phyloP scores from a whole-genome alignment of 768 basidiomycete species.

The Xerocomellus intermedius region DNA sequence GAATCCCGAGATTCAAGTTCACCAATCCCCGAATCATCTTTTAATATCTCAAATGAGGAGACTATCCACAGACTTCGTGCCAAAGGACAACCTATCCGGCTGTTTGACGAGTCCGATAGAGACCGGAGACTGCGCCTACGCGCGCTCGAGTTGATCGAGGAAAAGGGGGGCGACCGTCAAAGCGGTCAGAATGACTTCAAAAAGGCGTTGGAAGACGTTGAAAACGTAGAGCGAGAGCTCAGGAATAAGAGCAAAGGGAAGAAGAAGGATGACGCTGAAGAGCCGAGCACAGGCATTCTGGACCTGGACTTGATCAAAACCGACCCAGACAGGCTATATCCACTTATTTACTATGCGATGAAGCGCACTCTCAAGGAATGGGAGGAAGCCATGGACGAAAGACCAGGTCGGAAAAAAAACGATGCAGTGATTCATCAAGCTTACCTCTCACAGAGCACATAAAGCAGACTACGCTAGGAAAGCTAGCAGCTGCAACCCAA shows the following conservation, averaged over 20 bases:
- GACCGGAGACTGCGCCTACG: slow-evolving; percentile 86
- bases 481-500: slow-evolving; percentile 92
- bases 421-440: background rate
- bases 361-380: slow-evolving; percentile 94
- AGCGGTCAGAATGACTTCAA: slow-evolving; percentile 96
- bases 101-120: slow-evolving; percentile 95
- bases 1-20: slow-evolving; percentile 37
- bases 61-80: slow-evolving; percentile 82
- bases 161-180: slow-evolving; percentile 74
- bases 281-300: slow-evolving; percentile 54
- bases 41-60: slow-evolving; percentile 94
- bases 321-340: slow-evolving; percentile 94
- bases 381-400: slow-evolving; percentile 92
- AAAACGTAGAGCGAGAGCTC: slow-evolving; percentile 68
- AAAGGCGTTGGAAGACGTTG: slow-evolving; percentile 83
- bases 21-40: slow-evolving; percentile 44
- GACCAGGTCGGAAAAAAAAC: slow-evolving; percentile 62
- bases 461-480: slow-evolving; percentile 88
- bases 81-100: slow-evolving; percentile 91
- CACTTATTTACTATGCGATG: slow-evolving; percentile 93
- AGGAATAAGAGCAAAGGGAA: slow-evolving; percentile 56
- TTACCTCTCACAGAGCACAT: slow-evolving; percentile 58
- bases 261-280: slow-evolving; percentile 59
- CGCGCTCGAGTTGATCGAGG: slow-evolving; percentile 93
- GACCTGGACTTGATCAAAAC: slow-evolving; percentile 82